Evolutionary conservation across 2,329 filamentous ascomycete genomes (phyloP).

Genomic region (Fusarium haematococcum): DNA sequence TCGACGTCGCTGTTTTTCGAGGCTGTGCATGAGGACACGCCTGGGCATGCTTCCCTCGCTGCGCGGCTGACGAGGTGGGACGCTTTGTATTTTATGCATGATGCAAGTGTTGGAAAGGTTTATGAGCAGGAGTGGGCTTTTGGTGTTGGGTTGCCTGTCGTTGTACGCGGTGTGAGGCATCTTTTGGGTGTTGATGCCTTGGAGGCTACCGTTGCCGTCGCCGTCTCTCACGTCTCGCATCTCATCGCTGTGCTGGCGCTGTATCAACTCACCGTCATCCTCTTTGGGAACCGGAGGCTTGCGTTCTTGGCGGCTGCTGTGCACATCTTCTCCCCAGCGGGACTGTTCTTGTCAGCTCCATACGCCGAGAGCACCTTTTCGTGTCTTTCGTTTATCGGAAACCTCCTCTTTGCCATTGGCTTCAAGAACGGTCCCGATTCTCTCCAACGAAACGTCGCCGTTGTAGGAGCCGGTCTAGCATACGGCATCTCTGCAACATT

Average conservation of each 20-base stretch:
- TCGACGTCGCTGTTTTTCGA: slow-evolving; percentile 68
- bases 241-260: slow-evolving; percentile 79
- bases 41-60: slow-evolving; percentile 58
- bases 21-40: slow-evolving; percentile 46
- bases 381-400: slow-evolving; percentile 79
- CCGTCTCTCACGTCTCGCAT: slow-evolving; percentile 80
- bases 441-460: slow-evolving; percentile 57
- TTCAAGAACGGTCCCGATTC: slow-evolving; percentile 42
- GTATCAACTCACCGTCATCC: slow-evolving; percentile 70
- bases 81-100: slow-evolving; percentile 78
- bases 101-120: slow-evolving; percentile 72
- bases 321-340: slow-evolving; percentile 88
- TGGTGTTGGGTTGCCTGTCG: slow-evolving; percentile 62
- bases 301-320: slow-evolving; percentile 78
- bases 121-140: slow-evolving; percentile 92
- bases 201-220: slow-evolving; percentile 69
- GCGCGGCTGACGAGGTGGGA: slow-evolving; percentile 81
- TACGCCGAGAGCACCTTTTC: slow-evolving; percentile 87
- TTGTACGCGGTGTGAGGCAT: slow-evolving; percentile 52
- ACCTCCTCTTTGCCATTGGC: slow-evolving; percentile 73
- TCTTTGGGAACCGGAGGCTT: slow-evolving; percentile 65
- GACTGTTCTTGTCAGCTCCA: slow-evolving; percentile 88
- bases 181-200: slow-evolving; percentile 35
- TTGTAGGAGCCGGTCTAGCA: slow-evolving; percentile 72
- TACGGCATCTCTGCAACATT: slow-evolving; percentile 81